phyloP scores from a whole-genome alignment of 139 green algal genomes.

The Eudorina sp. region DNA sequence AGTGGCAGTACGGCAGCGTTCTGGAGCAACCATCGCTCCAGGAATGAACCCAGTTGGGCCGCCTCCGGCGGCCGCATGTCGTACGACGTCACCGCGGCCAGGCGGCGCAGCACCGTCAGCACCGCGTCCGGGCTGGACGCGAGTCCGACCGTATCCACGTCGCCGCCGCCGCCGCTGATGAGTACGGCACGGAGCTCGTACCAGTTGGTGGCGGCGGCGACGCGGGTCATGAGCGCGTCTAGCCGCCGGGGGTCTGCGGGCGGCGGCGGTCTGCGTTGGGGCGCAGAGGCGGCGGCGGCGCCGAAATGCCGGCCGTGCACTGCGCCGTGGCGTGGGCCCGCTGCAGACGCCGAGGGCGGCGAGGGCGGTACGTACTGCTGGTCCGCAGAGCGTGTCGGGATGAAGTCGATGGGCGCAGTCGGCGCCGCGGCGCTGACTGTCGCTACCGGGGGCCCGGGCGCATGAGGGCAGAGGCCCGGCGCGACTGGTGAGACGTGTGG shows the following conservation, averaged over 20 bases:
- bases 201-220: slow-evolving; percentile 10
- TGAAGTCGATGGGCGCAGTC: too few species aligned
- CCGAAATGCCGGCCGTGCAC: too few species aligned
- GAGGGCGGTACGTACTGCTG: slow-evolving; percentile 34
- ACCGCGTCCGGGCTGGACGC: neutral
- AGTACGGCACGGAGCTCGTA: slow-evolving; percentile 36
- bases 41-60: neutral
- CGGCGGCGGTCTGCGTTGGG: neutral
- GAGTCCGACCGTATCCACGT: neutral
- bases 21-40: slow-evolving; percentile 34
- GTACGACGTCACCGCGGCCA: slow-evolving; percentile 3
- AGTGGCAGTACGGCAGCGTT: neutral
- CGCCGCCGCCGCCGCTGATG: neutral
- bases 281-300: neutral
- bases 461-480: too few species aligned
- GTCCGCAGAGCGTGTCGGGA: neutral
- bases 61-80: slow-evolving; percentile 32
- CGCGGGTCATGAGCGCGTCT: neutral
- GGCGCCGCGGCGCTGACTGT: too few species aligned
- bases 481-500: too few species aligned
- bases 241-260: neutral
- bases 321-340: neutral
- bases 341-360: neutral
- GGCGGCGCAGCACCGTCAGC: slow-evolving; percentile 9
- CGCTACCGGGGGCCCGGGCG: too few species aligned